Evolutionary conservation across 805 yeast species (phyloP), one percentile per base, ranked within the genome.

Genomic region (Pichia nakasei): DNA sequence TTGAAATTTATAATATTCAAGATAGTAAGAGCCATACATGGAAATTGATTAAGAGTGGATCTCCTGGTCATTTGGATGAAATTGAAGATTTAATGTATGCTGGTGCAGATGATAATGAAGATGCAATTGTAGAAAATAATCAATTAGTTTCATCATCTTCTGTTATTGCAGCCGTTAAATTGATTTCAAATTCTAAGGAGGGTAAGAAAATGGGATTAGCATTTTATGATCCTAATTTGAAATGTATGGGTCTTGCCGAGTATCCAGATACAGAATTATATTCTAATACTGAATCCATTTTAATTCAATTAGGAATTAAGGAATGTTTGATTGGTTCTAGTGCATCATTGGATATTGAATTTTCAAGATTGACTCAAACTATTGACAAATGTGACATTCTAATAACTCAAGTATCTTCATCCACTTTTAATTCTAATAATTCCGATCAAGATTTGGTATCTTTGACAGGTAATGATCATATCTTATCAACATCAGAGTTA

Each of bases 301-400:
- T 89, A 46, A 82, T 93, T 52, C 99, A 93, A 60, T 67, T 88
- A 31, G 96, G 95, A 19, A 86, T 88, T 7, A 85, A 83, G 54
- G 98, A 93, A 58, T 80, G 87, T 35, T 58, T 93, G 15, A 54
- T 91, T 6, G 81, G 82, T 12, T 42, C 67, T 5, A 39, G 44
- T 11, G 53, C 49, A 3, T 35, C 48, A 19, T 38, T 42, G 18
- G 82, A 77, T 44, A 64, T 75, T 5, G 91, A 83, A 46, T 63
- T 74, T 39, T 68, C 70, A 38, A 88, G 87, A 58, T 67, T 91
- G 43, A 66, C 67, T 20, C 85, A 80, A 50, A 80, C 86, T 20
- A 68, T 91, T 48, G 85, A 84, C 53, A 75, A 91, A 44, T 87
- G 95, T 50, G 86, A 80, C 39, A 74, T 87, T 31, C 82, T 85